Evolutionary conservation across 352 stramenopile species (phyloP).

Genomic region (Chrysophaeum taylorii): DNA sequence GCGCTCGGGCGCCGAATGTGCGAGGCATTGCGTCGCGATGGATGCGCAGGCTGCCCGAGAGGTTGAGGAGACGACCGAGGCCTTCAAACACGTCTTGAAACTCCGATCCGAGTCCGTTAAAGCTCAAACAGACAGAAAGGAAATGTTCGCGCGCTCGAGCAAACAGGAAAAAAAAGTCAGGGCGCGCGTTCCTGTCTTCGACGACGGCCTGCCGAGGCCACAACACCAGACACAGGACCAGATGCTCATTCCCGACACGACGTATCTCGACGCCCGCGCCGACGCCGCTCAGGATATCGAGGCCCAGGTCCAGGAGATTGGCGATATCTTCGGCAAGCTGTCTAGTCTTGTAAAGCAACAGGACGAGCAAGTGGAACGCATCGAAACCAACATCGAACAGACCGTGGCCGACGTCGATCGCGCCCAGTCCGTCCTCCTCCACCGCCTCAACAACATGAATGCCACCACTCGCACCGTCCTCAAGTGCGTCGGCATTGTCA

Average conservation of each 20-base stretch:
- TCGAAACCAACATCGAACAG: background rate
- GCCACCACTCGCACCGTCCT: background rate
- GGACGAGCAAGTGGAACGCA: constrained; percentile 1
- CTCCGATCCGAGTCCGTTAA: too few relatives aligned
- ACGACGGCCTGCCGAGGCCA: constrained; percentile 7
- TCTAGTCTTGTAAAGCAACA: background rate
- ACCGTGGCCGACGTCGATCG: background rate
- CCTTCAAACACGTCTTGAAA: too few relatives aligned
- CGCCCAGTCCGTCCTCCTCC: background rate
- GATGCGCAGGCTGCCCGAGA: too few relatives aligned
- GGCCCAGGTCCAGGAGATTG: constrained; percentile 7
- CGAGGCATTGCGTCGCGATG: too few relatives aligned
- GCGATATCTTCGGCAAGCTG: background rate
- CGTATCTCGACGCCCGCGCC: background rate
- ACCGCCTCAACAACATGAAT: background rate
- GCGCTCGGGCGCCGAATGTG: too few relatives aligned
- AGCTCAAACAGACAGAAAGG: too few relatives aligned
- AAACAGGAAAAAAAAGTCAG: too few relatives aligned
- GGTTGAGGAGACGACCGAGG: too few relatives aligned
- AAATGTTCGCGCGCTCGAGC: too few relatives aligned
- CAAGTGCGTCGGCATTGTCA: constrained; percentile 11
- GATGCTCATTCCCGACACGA: background rate
- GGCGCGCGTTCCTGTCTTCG: background rate
- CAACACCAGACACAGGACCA: background rate
- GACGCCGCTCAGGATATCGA: background rate